Percentiles rank a stretch among this genome's conserved stretches.
phyloP scores from a whole-genome alignment of 2,329 filamentous ascomycete genomes.

The Colletotrichum lupini region DNA sequence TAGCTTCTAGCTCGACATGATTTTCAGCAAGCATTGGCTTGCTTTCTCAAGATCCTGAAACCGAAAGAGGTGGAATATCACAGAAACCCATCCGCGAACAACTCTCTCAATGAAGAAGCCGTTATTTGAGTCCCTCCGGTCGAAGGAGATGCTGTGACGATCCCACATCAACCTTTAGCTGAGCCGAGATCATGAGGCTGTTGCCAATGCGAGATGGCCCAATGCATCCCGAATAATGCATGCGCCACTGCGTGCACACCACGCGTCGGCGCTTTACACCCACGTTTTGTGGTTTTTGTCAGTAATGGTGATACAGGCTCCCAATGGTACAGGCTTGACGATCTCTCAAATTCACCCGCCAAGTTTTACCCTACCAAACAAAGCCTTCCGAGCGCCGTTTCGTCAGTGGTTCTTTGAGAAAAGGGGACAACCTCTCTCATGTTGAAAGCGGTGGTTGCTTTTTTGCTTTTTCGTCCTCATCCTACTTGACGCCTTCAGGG shows the following conservation, averaged over 20 bases:
- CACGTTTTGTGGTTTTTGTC: not conserved
- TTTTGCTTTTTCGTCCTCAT: not conserved
- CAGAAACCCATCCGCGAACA: not conserved
- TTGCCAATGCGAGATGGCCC: slow-evolving; percentile 9
- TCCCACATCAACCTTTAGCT: not conserved
- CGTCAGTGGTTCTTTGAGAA: not conserved
- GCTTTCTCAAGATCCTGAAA: not conserved
- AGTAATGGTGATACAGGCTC: not conserved
- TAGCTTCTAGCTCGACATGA: not conserved
- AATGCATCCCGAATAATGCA: slow-evolving; percentile 2
- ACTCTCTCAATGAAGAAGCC: not conserved
- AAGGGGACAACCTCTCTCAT: not conserved
- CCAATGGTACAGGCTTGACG: not conserved
- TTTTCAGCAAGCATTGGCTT: not conserved
- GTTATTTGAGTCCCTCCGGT: not conserved
- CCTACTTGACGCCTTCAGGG: slow-evolving; percentile 7
- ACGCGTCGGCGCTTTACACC: not conserved
- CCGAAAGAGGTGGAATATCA: not conserved
- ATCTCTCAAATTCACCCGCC: not conserved
- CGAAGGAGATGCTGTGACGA: slow-evolving; percentile 7
- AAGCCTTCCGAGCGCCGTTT: not conserved
- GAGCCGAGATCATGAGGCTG: slow-evolving; percentile 31
- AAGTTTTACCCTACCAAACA: not conserved
- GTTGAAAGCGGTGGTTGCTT: not conserved
- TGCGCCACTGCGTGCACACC: slow-evolving; percentile 10